Conservation (phyloP, 768 basidiomycete genomes). For the Epithele typhae region DNA sequence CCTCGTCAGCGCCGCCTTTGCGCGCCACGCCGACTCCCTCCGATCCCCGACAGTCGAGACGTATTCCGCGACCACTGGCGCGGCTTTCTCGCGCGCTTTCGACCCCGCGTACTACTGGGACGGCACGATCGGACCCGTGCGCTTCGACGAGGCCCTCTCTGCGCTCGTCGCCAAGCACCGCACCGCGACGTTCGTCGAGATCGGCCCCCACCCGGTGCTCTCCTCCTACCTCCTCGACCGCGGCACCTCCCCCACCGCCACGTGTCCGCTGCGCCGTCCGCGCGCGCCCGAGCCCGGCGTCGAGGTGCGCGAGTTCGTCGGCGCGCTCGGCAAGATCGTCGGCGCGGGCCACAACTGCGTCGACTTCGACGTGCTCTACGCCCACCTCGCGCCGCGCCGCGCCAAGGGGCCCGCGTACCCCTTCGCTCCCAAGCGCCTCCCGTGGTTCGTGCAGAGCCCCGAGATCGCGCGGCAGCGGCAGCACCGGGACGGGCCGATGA, state of each 20-base stretch:
- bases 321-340: conserved; percentile 27
- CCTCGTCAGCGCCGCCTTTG: conserved; percentile 30
- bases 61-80: conserved; percentile 36
- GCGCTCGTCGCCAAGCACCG: conserved; percentile 19
- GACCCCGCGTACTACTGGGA: conserved; percentile 39
- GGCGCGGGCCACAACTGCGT: conserved; percentile 28
- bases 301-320: conserved; percentile 26
- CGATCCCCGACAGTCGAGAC: conserved; percentile 30
- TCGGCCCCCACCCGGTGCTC: conserved; percentile 37
- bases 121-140: conserved; percentile 34
- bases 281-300: conserved; percentile 19
- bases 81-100: conserved; percentile 20
- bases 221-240: conserved; percentile 29
- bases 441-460: conserved; percentile 18
- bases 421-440: conserved; percentile 25
- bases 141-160: conserved; percentile 31
- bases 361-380: conserved; percentile 30
- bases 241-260: conserved; percentile 14
- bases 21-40: conserved; percentile 19
- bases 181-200: conserved; percentile 32
- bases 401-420: conserved; percentile 27
- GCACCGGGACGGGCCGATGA: conserved; percentile 31
- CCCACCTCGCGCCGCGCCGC: conserved; percentile 9
- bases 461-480: conserved; percentile 20
- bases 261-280: conserved; percentile 27